Percentiles rank a stretch among this genome's conserved stretches.
These are phyloP conservation scores for Mikania micrantha DNA, from an alignment of 129 eudicot species.

Conservation along the genomic window DNA sequence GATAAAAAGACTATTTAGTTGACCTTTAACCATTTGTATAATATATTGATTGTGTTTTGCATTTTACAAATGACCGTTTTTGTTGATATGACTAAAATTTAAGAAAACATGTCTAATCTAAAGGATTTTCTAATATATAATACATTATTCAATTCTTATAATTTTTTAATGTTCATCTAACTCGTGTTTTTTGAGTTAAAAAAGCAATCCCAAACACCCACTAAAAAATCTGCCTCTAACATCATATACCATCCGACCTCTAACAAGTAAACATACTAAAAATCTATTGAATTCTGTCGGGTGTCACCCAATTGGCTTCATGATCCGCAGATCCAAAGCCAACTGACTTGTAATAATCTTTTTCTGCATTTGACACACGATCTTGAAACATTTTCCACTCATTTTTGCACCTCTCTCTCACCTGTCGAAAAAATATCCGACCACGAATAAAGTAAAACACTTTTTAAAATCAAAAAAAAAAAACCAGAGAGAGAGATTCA, in stretches of 20 bases:
- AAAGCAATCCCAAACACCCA: too few relatives aligned
- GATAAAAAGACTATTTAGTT: too few relatives aligned
- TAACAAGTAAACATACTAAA: slow-evolving; percentile 2
- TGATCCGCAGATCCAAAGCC: slow-evolving; percentile 39
- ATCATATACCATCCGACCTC: slow-evolving; percentile 15
- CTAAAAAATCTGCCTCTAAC: slow-evolving; percentile 16
- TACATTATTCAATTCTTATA: too few relatives aligned
- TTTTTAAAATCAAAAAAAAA: background rate
- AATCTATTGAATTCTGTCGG: slow-evolving; percentile 25
- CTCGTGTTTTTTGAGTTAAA: too few relatives aligned
- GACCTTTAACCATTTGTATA: too few relatives aligned
- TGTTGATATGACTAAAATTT: too few relatives aligned
- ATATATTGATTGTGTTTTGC: too few relatives aligned
- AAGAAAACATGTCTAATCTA: too few relatives aligned
- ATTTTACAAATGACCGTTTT: too few relatives aligned
- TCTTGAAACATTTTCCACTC: slow-evolving; percentile 73
- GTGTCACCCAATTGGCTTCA: slow-evolving; percentile 30
- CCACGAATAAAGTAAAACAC: too few relatives aligned
- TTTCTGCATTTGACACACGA: slow-evolving; percentile 59
- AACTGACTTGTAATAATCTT: slow-evolving; percentile 34
- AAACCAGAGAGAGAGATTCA: background rate
- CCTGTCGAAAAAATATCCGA: slow-evolving; percentile 39
- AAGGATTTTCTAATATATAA: too few relatives aligned
- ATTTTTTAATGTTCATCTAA: too few relatives aligned
- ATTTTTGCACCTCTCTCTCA: slow-evolving; percentile 54